Base-by-base conservation (phyloP, 2,329 filamentous ascomycete species). In the Clathrospora elynae region DNA sequence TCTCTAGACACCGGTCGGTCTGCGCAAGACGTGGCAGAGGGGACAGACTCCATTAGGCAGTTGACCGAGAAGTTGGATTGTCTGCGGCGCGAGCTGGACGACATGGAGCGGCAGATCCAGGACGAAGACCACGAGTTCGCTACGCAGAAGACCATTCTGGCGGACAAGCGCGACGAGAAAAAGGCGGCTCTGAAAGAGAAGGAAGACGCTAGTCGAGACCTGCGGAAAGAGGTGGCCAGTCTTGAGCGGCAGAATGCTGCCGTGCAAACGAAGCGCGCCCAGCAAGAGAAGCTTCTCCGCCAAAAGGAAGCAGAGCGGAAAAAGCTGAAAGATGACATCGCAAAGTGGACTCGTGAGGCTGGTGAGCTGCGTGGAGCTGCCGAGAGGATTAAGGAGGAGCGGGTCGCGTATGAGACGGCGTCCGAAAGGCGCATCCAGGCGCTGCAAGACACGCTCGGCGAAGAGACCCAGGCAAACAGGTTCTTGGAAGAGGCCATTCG, bases 161-260 rank as follows among this genome's bases (percentile, higher is more conserved):
- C 85, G 40, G 84, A 84, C 45, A 89, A 95, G 59, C 86, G 89
- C 46, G 88, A 95, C 54, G 81, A 86, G 35, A 84, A 96, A 66
- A 85, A 81, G 59, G 85, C 86, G 49, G 79, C 85, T 13, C 77
- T 93, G 39, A 93, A 88, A 66, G 89, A 95, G 62, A 96, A 95
- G 68, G 92, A 97, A 53, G 90, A 95, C 61, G 87, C 85, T 35
- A 96, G 90, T 34, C 85, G 88, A 30, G 90, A 90, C 62, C 73
- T 96, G 39, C 89, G 87, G 61, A 86, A 86, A 50, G 86, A 92
- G 63, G 85, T 95, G 38, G 85, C 88, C 37, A 83, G 82, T 31
- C 83, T 91, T 5, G 90, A 95, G 67, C 84, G 89, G 38, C 79
- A 88, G 53, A 96, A 95, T 75, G 84, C 90, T 33, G 80, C 84